Base-by-base conservation (phyloP, 2,329 filamentous ascomycete genomes). In the Lasiodiplodia citricola region DNA sequence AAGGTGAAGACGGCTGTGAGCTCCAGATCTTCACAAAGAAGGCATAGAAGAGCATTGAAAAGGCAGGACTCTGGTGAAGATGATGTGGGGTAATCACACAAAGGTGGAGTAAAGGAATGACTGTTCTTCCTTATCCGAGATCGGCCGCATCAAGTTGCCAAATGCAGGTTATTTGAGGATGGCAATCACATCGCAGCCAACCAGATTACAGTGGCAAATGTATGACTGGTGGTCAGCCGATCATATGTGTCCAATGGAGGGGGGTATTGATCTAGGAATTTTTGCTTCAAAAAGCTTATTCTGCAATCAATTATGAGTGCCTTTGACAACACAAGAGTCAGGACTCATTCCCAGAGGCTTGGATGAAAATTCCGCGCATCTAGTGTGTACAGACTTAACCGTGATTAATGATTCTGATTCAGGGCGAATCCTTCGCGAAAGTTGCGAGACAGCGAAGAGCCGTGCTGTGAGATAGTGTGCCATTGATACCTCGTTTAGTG, bases 51-150 rank as follows among this genome's bases (percentile, higher is more conserved):
- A n/a, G 41, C 13, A 16, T n/a, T 69, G 51, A 37, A 62, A 66
- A 21, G 35, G 58, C 18, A n/a, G 31, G 21, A 18, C 41, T 50
- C 35, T 16, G 41, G 31, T n/a, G 13, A 16, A 13, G 4, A 21
- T 37, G 6, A 50, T 14, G 31, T 23, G 25, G 41, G 23, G 16
- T 28, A n/a, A 54, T 28, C 28, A 35, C 28, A 35, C 41, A 50
- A 63, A 63, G 58, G 58, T 37, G 58, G 58, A 28, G 58, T 63
- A 63, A 41, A 63, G 58, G 58, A 10, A 37, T 35, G 58, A 63
- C 58, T 50, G 58, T 35, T 51, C 23, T 44, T n/a, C 44, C 44
- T 47, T 18, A 14, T 37, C 58, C 58, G 58, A 50, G 25, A 51
- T 50, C 38, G 41, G 58, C 58, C 25, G 58, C 58, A 35, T 50